Evolutionary conservation across 2,329 filamentous ascomycete genomes (phyloP), one percentile per base, ranked within the genome.

Genomic region (Rhynchosporium secalis): DNA sequence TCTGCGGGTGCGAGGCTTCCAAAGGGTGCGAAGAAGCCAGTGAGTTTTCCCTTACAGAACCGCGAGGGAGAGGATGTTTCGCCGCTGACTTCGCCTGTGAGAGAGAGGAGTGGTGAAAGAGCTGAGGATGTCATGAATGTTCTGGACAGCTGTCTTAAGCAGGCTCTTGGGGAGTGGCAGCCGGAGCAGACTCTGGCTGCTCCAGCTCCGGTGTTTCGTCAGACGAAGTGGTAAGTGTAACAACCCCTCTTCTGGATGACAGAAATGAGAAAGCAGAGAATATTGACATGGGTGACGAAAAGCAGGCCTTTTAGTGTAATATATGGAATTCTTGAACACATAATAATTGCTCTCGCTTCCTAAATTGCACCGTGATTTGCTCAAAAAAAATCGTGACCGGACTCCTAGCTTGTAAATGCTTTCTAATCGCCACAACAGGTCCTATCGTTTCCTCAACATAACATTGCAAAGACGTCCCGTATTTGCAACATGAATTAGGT

Each of bases 321-420:
- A 58, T 48, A 58, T 58, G 28, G 45, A 58, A 31, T 58, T 33
- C 6, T 58, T 38, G 55, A 47, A 45, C 54, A 45, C 12, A 47
- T 13, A 26, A 41, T 48, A 48, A 12, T 36, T 40, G 36, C 31
- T 10, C 28, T 47, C 20, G 28, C 33, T 48, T n/a, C 55, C 26
- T 10, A n/a, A 9, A 38, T 47, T 26, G 33, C 28, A 28, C 7
- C 38, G 31, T 58, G 43, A 58, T 45, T 47, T 26, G 13, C 10
- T 2, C 9, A 29, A 15, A 20, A 46, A 56, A 56, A 38, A 52
- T 38, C n/a, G 15, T 29, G 33, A 52, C 49, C 49, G 3, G 38
- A 52, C 49, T 52, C 49, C 33, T 13, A 40, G 33, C 49, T 52
- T n/a, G 28, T 38, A 20, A 33, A 41, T 54, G 33, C 51, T 29